Base-by-base conservation (phyloP, 2,329 filamentous ascomycete genomes). In the Hypoxylon sp. region DNA sequence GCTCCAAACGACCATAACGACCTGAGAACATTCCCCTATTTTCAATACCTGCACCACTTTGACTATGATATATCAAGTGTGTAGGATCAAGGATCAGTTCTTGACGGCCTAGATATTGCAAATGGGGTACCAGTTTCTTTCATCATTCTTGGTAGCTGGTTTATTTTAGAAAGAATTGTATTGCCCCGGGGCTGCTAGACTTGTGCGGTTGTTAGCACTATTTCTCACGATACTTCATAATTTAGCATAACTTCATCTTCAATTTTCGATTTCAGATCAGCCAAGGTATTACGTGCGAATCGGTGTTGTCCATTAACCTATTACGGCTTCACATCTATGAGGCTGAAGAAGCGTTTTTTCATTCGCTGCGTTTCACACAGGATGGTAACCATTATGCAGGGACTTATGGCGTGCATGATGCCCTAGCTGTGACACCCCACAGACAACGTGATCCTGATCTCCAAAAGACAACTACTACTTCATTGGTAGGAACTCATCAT, bases 131-230 rank as follows among this genome's bases (percentile, higher is more conserved):
- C 29, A 55, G 42, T 13, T 33, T 57, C 22, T 50, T 33, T 51
- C 37, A 52, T 50, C 17, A 46, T 47, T 66, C 5, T 33, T 33
- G 26, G 14, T 3, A 58, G 22, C 29, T 31, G 26, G 42, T 24
- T 31, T 26, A 13, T 48, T 35, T 10, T 64, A 48, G 44, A 70
- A 67, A 35, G 29, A 31, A 68, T 46, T 60, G 55, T 33, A 60
- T 42, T 3, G 68, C 68, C 68, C 61, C 65, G 35, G 31, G 68
- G 67, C 67, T 59, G 48, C 13, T 59, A 68, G 53, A 68, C n/a
- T 53, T 50, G 46, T 50, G 58, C 58, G 19, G 44, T 35, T 52
- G 54, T 19, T 57, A 42, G 52, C 50, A 11, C 13, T 29, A 33
- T 42, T 51, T 67, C 29, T 26, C 8, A 50, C 47, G 9, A 31